Evolutionary conservation across 495 filamentous ascomycete genomes (phyloP), one percentile per base, ranked within the genome.

Genomic region (Penicillium soppii): DNA sequence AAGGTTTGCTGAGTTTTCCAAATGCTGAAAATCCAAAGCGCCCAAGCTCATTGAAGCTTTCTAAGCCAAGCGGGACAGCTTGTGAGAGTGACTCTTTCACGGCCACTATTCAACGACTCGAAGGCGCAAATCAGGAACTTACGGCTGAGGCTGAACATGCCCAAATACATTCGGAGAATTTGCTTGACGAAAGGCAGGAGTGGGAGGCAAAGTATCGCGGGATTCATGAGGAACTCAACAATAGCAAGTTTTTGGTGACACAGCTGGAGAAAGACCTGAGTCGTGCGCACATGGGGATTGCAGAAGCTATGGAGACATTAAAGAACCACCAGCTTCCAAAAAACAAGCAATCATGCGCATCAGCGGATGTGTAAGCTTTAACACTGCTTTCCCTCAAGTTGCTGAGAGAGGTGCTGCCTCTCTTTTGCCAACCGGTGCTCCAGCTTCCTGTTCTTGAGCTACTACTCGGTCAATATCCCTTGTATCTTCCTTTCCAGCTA

Each of bases 391-490:
- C 7, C 37, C 10, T 23, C 37, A 40, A 13, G 19, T 40, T 5
- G 10, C 30, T 33, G 10, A 5, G 30, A 33, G 37, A 22, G 37
- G 19, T 40, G 37, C 13, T 40, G 37, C 37, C 20, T 40, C 37
- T 40, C n/a, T 22, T 2, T 20, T 40, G 7, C 10, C 37, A 40
- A 10, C 12, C 19, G 37, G 19, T n/a, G 3, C 23, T 40, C 37
- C 9, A 23, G 19, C 10, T 40, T 3, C 37, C 15, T n/a, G 1
- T 19, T 40, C 19, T 19, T 40, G 19, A 22, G 20, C 50, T 79
- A 79, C 68, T 75, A 81, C 62, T 39, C 80, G 43, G 73, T 77
- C 48, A 69, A 81, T 37, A 77, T 80, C 61, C 77, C 76, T 62
- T 75, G 69, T 64, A 79, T 74, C 67, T 81, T 72, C 70, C 71